Percentiles rank a stretch among this genome's conserved stretches.
These are phyloP conservation scores for Pythium brachiatum DNA, from an alignment of 352 stramenopile species.

Conservation along the genomic window DNA sequence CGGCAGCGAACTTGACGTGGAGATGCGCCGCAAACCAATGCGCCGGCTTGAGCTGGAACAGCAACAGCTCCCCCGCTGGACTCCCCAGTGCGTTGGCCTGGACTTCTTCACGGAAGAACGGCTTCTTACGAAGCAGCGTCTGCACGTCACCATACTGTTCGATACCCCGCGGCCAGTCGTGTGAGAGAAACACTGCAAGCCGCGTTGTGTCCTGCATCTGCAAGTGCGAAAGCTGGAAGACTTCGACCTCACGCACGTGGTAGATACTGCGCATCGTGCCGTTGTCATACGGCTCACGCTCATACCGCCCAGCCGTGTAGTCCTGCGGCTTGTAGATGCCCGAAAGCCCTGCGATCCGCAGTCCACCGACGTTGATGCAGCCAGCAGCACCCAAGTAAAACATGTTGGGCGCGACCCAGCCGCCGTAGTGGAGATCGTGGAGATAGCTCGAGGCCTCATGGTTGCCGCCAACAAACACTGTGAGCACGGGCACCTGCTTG, in stretches of 20 bases:
- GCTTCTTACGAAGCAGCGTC: slow-evolving; percentile 91
- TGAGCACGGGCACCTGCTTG: slow-evolving; percentile 92
- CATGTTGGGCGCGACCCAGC: slow-evolving; percentile 98
- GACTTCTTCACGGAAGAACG: slow-evolving; percentile 95
- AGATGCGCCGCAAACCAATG: slow-evolving; percentile 99
- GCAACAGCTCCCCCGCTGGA: slow-evolving; percentile 88
- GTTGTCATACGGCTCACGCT: slow-evolving; percentile 72
- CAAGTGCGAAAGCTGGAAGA: slow-evolving; percentile 94
- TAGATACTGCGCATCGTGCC: slow-evolving; percentile 83
- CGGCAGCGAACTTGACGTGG: slow-evolving; percentile 97
- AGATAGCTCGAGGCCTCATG: slow-evolving; percentile 98
- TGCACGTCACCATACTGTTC: slow-evolving; percentile 92
- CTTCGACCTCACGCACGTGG: slow-evolving; percentile 87
- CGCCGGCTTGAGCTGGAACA: slow-evolving; percentile 90
- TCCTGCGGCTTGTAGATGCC: slow-evolving; percentile 97
- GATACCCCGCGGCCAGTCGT: slow-evolving; percentile 99
- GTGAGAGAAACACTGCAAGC: slow-evolving; percentile 94
- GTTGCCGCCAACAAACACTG: slow-evolving; percentile 98
- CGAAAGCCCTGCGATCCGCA: slow-evolving; percentile 96
- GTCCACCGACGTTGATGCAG: slow-evolving; percentile 88
- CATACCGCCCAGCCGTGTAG: slow-evolving; percentile 89
- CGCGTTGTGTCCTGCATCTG: slow-evolving; percentile 79
- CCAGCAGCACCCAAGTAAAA: slow-evolving; percentile 97
- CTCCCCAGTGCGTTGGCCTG: slow-evolving; percentile 93
- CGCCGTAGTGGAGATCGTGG: slow-evolving; percentile 97